Evolutionary conservation across 1,284 basidiomycete genomes (phyloP).

Genomic region (Tremellales sp.): DNA sequence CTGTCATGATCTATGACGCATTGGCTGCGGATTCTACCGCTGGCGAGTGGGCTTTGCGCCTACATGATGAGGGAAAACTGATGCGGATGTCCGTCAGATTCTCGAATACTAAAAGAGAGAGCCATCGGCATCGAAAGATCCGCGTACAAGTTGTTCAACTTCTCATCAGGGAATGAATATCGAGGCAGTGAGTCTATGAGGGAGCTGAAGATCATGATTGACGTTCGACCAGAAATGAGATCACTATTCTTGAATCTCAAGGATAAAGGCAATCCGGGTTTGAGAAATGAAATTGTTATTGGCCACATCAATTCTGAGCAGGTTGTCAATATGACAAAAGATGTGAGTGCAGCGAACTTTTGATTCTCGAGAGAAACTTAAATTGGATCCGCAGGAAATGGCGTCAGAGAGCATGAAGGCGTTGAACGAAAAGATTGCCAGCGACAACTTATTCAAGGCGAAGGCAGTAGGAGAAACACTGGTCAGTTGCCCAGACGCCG

Average conservation of each 20-base stretch:
- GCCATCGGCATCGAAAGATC: slow-evolving; percentile 50
- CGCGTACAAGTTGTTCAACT: slow-evolving; percentile 40
- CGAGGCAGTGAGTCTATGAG: slow-evolving; percentile 49
- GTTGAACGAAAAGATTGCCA: slow-evolving; percentile 73
- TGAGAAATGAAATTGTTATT: slow-evolving; percentile 78
- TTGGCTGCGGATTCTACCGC: slow-evolving; percentile 77
- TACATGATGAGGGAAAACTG: neutral
- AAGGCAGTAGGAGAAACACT: slow-evolving; percentile 83
- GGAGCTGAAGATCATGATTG: neutral
- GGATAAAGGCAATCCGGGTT: slow-evolving; percentile 86
- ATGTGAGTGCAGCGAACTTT: slow-evolving; percentile 52
- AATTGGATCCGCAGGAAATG: slow-evolving; percentile 66
- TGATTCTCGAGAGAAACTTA: neutral
- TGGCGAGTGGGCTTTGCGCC: slow-evolving; percentile 57
- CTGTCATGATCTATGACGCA: slow-evolving; percentile 86
- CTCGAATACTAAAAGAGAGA: slow-evolving; percentile 47
- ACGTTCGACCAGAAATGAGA: slow-evolving; percentile 70
- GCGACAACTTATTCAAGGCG: slow-evolving; percentile 87
- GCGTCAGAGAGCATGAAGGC: slow-evolving; percentile 87
- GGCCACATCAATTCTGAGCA: slow-evolving; percentile 68
- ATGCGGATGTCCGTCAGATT: slow-evolving; percentile 27
- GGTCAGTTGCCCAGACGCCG: slow-evolving; percentile 29
- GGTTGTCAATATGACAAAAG: slow-evolving; percentile 76
- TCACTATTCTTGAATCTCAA: slow-evolving; percentile 90
- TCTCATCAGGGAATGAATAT: slow-evolving; percentile 46